Base-by-base conservation (phyloP, 106 monocot genomes). In the Acorus gramineus region DNA sequence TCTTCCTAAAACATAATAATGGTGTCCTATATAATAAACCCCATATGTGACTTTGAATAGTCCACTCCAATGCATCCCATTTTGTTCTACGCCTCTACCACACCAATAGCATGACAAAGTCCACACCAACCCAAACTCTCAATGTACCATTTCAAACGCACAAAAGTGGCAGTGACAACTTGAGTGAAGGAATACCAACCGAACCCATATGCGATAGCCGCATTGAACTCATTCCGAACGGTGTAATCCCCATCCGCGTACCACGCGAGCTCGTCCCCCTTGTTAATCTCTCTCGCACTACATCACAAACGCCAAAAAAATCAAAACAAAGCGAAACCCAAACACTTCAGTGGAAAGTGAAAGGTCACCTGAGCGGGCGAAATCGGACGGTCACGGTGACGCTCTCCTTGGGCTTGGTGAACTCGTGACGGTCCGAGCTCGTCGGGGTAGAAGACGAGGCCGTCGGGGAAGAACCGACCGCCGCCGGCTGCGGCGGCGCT, bases 231-330 rank as follows among this genome's bases (percentile, higher is more conserved):
- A 49, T 87, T 91, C 64, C 87, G 76, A 9, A 91, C 87, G 44
- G 69, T 83, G 60, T 55, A 74, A 63, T 98, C 91, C 11, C 91
- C 96, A 57, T 98, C 91, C 2, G 91, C 96, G 55, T 98, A 98
- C 96, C 96, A 98, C 14, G 96, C 91, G n/a, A 98, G 74, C 77
- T 98, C 96, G 61, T 88, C 91, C n/a, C 91, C 96, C 59, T 85
- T 91, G 47, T 81, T 83, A 53, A 96, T 87, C 82, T 96, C 95
- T 47, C 95, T 64, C 60, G 78, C 74, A 71, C 95, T 96, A 50
- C 50, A 58, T 58, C 10, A 10, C n/a, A 47, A 11, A 52, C n/a
- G 14, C 6, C 3, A 9, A 44, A 6, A 11, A 77, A 45, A 28
- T 14, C 28, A 28, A 46, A 56, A 5, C 4, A 11, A 42, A 65